Evolutionary conservation across 371 early-diverging fungal species (phyloP).

Genomic region (Rhizopus stolonifer): DNA sequence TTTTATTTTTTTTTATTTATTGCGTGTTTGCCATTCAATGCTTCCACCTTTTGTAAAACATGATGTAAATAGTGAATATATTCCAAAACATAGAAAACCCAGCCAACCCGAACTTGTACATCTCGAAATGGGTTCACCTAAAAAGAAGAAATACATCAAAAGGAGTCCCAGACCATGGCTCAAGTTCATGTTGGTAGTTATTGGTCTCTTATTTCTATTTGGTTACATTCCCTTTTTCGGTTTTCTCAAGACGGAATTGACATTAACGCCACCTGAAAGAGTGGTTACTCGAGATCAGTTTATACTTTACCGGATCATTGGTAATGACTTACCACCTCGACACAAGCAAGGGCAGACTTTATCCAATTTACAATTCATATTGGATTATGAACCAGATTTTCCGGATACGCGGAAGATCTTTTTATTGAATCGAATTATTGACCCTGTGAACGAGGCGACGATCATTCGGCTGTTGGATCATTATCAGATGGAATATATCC

Average conservation of each 20-base stretch:
- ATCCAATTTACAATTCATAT: conserved; percentile 65
- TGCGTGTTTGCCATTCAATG: conserved; percentile 3
- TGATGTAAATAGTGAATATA: conserved; percentile 22
- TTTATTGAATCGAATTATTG: conserved; percentile 68
- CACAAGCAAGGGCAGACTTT: conserved; percentile 69
- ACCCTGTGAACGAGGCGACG: conserved; percentile 56
- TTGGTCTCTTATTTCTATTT: conserved; percentile 24
- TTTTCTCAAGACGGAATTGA: conserved; percentile 6
- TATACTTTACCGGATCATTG: conserved; percentile 67
- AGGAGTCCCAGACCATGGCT: conserved; percentile 15
- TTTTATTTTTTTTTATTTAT: conserved; percentile 1
- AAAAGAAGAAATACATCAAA: background rate
- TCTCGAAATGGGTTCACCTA: background rate
- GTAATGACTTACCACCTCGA: conserved; percentile 72
- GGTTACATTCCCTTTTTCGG: conserved; percentile 25
- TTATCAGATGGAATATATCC: conserved; percentile 59
- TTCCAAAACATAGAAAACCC: conserved; percentile 24
- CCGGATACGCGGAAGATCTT: conserved; percentile 64
- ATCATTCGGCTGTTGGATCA: conserved; percentile 57
- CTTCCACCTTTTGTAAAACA: conserved; percentile 29
- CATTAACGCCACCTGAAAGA: conserved; percentile 2
- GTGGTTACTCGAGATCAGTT: conserved; percentile 45
- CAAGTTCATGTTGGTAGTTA: conserved; percentile 14
- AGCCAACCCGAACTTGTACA: conserved; percentile 5
- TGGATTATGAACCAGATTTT: conserved; percentile 66